phyloP scores from a whole-genome alignment of 2,329 filamentous ascomycete species.

The Monilinia fructigena region DNA sequence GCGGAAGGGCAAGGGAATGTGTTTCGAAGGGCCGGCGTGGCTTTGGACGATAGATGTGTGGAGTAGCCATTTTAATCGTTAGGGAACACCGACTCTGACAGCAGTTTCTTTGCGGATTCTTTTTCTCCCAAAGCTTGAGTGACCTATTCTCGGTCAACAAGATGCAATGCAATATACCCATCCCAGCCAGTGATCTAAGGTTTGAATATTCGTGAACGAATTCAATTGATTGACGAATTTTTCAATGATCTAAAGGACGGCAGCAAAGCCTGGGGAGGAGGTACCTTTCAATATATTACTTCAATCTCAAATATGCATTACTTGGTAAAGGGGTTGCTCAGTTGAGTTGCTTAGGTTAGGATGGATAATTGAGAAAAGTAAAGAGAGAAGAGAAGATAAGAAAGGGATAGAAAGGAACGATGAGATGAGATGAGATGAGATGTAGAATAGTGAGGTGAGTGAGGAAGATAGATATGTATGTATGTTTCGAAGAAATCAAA shows the following conservation, averaged over 20 bases:
- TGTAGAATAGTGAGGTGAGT: too few relatives aligned
- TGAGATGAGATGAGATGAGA: neutral
- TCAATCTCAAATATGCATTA: conserved; percentile 10
- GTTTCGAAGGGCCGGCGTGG: conserved; percentile 71
- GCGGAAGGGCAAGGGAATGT: conserved; percentile 42
- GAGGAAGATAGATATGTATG: neutral
- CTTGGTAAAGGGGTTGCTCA: neutral
- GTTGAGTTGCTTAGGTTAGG: neutral
- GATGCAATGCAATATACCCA: neutral
- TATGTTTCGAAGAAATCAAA: neutral
- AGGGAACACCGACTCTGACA: neutral
- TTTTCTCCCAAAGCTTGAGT: neutral
- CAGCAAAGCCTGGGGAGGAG: conserved; percentile 11
- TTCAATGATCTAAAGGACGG: neutral
- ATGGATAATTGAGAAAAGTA: neutral
- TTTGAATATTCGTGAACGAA: neutral
- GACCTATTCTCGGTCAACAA: conserved; percentile 15
- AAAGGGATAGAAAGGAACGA: neutral
- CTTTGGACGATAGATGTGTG: conserved; percentile 62
- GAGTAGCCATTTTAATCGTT: conserved; percentile 19
- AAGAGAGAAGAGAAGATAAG: neutral
- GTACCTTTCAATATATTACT: conserved; percentile 9
- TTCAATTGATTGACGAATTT: conserved; percentile 5
- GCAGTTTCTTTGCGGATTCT: neutral
- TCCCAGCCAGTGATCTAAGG: too few relatives aligned